Conservation (phyloP, 306 rosid genomes). For the Delonix regia region DNA sequence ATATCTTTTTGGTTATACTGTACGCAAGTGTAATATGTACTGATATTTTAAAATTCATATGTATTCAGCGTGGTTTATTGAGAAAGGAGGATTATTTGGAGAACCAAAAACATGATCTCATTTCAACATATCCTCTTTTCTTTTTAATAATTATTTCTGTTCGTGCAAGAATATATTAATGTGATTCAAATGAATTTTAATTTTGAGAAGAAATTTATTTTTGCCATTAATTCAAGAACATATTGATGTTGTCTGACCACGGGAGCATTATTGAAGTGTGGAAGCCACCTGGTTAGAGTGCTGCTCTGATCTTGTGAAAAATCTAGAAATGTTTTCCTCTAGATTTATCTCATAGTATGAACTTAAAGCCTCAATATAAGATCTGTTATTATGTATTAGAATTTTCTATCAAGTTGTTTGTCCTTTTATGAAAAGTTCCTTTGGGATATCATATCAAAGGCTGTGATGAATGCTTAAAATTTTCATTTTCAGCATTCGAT, state of each 20-base stretch:
- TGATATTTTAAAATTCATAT: not conserved
- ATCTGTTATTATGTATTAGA: not conserved
- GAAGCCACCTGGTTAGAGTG: not conserved
- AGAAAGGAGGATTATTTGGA: not conserved
- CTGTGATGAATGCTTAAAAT: not conserved
- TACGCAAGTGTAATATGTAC: not conserved
- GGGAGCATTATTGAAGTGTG: not conserved
- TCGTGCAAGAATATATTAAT: not conserved
- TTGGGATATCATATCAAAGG: not conserved
- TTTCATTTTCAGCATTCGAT: not conserved
- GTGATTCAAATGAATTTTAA: not conserved
- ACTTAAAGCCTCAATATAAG: not conserved
- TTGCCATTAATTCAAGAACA: not conserved
- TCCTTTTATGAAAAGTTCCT: not conserved
- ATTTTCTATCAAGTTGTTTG: not conserved
- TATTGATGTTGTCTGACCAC: not conserved
- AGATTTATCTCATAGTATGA: not conserved
- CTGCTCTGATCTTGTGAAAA: not conserved
- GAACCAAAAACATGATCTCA: not conserved
- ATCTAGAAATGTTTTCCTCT: not conserved
- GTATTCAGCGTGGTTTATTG: not conserved
- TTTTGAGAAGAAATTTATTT: not conserved
- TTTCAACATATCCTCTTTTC: not conserved
- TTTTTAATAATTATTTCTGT: not conserved
- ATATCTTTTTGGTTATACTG: not conserved